Evolutionary conservation across 1,139 yeast species (phyloP).

Genomic region (Yueomyces sp.): DNA sequence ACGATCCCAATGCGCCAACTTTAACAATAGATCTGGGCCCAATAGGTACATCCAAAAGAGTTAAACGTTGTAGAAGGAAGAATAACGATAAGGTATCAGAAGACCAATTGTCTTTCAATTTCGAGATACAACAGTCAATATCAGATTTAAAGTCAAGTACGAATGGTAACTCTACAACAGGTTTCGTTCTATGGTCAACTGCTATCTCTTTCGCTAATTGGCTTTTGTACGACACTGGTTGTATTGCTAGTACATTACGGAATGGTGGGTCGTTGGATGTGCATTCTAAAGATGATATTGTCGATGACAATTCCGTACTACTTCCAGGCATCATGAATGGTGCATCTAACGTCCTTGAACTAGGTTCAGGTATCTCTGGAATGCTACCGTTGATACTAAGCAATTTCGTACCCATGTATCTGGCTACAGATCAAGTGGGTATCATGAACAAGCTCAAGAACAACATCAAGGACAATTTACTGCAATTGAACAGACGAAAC

Average conservation of each 20-base stretch:
- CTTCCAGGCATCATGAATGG: neutral
- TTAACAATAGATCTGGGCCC: neutral
- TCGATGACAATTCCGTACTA: constrained; percentile 1
- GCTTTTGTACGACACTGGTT: constrained; percentile 15
- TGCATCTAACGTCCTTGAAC: constrained; percentile 11
- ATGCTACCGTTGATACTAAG: constrained; percentile 17
- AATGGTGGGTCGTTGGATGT: neutral
- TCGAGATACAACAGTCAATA: constrained; percentile 12
- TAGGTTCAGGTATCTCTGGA: constrained; percentile 23
- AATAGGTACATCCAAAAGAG: too few relatives aligned
- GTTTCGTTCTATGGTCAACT: constrained; percentile 25
- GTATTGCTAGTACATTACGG: neutral
- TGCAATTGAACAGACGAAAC: constrained; percentile 12
- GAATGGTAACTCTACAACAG: constrained; percentile 25
- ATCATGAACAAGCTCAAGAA: constrained; percentile 15
- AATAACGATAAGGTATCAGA: constrained; percentile 1
- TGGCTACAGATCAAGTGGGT: constrained; percentile 23
- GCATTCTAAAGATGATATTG: neutral
- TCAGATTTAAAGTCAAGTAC: constrained; percentile 17
- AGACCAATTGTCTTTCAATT: constrained; percentile 3
- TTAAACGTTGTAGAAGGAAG: neutral
- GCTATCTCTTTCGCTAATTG: constrained; percentile 21
- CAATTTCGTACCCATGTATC: constrained; percentile 17
- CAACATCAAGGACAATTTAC: constrained; percentile 16
- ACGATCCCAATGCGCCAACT: constrained; percentile 3